phyloP scores from a whole-genome alignment of 1,139 yeast genomes.

The Saccharomyces hybrid region DNA sequence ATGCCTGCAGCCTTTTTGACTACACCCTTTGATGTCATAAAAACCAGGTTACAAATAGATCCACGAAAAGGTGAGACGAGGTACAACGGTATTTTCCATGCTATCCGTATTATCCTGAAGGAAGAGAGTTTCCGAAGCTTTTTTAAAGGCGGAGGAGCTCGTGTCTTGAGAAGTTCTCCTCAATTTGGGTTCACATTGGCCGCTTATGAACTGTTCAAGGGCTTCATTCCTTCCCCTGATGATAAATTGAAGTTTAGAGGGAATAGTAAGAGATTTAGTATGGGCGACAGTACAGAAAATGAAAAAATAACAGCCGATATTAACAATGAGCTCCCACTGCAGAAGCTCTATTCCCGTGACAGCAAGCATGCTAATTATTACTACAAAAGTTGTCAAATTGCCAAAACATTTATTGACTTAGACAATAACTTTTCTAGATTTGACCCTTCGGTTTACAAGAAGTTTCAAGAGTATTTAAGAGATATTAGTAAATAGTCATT shows the following conservation, averaged over 20 bases:
- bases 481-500: neutral
- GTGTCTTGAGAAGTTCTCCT: conserved; percentile 45
- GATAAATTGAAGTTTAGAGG: conserved; percentile 9
- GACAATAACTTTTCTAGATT: conserved; percentile 57
- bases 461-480: conserved; percentile 39
- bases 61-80: conserved; percentile 68
- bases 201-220: conserved; percentile 81
- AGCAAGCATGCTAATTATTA: conserved; percentile 38
- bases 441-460: conserved; percentile 44
- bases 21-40: conserved; percentile 94
- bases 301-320: conserved; percentile 16
- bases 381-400: conserved; percentile 55
- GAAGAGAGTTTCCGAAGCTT: conserved; percentile 81
- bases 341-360: neutral
- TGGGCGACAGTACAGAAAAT: conserved; percentile 1
- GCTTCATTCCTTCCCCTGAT: conserved; percentile 45
- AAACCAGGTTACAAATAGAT: conserved; percentile 89
- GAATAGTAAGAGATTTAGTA: neutral
- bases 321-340: conserved; percentile 13
- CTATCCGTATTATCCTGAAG: conserved; percentile 60
- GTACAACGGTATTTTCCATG: conserved; percentile 71
- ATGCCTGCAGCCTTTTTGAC: conserved; percentile 96
- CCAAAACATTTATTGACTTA: conserved; percentile 54
- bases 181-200: conserved; percentile 97
- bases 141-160: conserved; percentile 74